Conservation (phyloP, 345 rosid species). For the Hevea brasiliensis region DNA sequence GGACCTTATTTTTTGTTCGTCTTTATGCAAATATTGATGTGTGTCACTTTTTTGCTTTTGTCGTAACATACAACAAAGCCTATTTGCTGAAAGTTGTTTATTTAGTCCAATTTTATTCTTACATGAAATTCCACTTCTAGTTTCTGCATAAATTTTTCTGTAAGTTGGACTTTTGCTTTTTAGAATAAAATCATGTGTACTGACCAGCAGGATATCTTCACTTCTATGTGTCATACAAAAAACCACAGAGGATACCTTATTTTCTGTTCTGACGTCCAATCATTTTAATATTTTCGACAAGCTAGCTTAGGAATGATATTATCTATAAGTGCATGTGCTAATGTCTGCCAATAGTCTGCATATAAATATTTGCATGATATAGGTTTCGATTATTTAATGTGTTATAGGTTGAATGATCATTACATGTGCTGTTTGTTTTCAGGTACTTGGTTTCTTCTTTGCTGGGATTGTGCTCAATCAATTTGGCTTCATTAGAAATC, state of each 20-base stretch:
- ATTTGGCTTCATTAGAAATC: slow-evolving; percentile 83
- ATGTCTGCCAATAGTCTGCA: background rate
- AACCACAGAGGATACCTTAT: background rate
- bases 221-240: background rate
- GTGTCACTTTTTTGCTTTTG: background rate
- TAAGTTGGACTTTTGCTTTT: too few species aligned
- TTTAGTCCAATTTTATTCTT: too few species aligned
- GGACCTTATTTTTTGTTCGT: background rate
- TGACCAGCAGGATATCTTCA: background rate
- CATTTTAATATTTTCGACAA: too few species aligned
- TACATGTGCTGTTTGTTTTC: slow-evolving; percentile 28
- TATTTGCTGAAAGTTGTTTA: background rate
- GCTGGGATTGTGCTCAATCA: slow-evolving; percentile 93
- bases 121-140: too few species aligned
- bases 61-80: background rate
- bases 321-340: background rate
- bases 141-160: background rate
- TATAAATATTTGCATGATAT: background rate
- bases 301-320: too few species aligned
- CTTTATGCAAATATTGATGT: background rate
- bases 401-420: background rate
- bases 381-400: background rate
- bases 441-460: slow-evolving; percentile 99
- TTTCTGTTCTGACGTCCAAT: background rate
- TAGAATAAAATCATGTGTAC: too few species aligned